These are phyloP conservation scores for Furcasterigmium furcatum DNA, from an alignment of 2,329 filamentous ascomycete species.

Conservation along the genomic window DNA sequence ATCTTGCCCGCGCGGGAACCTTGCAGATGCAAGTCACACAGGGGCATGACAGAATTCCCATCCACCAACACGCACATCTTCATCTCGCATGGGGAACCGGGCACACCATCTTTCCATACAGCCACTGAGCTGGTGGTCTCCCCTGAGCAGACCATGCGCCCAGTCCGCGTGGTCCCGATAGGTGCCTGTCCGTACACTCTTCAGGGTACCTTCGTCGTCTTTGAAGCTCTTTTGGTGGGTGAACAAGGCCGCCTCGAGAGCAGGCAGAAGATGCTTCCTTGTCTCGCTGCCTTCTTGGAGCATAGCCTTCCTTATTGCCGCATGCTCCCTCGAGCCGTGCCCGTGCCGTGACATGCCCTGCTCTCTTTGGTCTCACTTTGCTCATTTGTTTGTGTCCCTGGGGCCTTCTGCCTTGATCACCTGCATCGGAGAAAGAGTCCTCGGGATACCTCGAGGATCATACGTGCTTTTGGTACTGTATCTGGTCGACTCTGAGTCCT, in stretches of 20 bases:
- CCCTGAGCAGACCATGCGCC: constrained; percentile 1
- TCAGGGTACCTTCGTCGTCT: no score
- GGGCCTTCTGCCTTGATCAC: constrained; percentile 15
- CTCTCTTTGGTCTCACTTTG: not conserved
- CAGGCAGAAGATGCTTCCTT: no score
- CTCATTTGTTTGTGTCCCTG: not conserved
- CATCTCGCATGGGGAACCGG: not conserved
- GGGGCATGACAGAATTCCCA: not conserved
- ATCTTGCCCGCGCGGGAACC: not conserved
- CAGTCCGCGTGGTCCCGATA: not conserved
- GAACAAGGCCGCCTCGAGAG: no score
- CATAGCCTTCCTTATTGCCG: no score
- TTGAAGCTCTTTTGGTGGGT: no score
- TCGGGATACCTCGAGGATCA: constrained; percentile 3
- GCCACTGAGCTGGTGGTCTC: not conserved
- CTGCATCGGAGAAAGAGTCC: constrained; percentile 7
- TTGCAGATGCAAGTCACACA: not conserved
- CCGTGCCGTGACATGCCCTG: not conserved
- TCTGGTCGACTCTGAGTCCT: not conserved
- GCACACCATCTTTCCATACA: not conserved
- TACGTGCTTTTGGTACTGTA: constrained; percentile 3
- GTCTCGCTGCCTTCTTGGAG: no score
- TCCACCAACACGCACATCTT: not conserved
- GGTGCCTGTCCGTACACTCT: no score
- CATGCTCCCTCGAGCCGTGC: no score